phyloP scores from a whole-genome alignment of 306 rosid genomes.

The Fagus sylvatica region DNA sequence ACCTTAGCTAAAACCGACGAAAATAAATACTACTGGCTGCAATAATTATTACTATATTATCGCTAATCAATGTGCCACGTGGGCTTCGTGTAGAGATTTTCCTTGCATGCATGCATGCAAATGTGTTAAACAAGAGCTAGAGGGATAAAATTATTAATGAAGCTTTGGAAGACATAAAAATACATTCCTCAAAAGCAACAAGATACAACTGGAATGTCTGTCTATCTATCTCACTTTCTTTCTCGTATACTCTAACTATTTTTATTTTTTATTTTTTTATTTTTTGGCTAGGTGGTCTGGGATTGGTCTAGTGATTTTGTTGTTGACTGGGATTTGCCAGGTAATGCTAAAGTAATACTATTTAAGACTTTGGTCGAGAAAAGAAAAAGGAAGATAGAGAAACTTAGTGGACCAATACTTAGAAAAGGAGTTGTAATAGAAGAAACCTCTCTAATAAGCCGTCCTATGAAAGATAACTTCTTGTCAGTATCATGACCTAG shows the following conservation, averaged over 20 bases:
- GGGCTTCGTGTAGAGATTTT: constrained; percentile 37
- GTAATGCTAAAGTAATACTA: constrained; percentile 41
- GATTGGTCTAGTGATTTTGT: constrained; percentile 70
- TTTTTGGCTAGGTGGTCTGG: constrained; percentile 40
- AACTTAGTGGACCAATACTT: constrained; percentile 48
- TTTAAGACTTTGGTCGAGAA: constrained; percentile 13
- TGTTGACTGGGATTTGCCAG: constrained; percentile 46
- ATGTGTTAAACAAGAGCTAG: constrained; percentile 26
- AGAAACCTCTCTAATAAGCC: constrained; percentile 42
- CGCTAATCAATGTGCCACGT: constrained; percentile 63
- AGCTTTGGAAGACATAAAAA: constrained; percentile 53
- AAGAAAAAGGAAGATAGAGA: constrained; percentile 19
- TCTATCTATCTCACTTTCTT: constrained; percentile 42
- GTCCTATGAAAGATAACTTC: constrained; percentile 39
- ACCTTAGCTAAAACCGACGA: constrained; percentile 26
- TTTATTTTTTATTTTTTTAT: constrained; percentile 13
- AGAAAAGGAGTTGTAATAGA: constrained; percentile 38
- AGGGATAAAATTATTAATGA: constrained; percentile 20
- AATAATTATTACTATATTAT: constrained; percentile 19
- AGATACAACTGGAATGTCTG: constrained; percentile 96
- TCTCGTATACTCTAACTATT: constrained; percentile 5
- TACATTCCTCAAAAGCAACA: constrained; percentile 92
- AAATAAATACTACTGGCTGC: constrained; percentile 8
- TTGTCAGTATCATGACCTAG: constrained; percentile 60
- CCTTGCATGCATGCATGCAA: constrained; percentile 75